Conservation (phyloP, 306 rosid genomes). For the Sophora flavescens region DNA sequence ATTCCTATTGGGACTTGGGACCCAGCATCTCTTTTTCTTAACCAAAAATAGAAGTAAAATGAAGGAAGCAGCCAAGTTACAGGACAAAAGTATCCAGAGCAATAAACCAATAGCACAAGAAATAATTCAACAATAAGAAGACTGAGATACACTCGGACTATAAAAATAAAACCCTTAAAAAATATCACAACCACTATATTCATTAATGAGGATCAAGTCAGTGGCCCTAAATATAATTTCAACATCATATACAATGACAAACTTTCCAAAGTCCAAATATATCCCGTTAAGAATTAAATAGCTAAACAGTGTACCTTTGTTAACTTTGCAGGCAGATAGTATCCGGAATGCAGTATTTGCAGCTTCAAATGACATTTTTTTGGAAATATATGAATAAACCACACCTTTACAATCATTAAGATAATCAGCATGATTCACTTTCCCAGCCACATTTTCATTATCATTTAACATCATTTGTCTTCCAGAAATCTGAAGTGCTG, state of each 20-base stretch:
- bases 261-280: constrained; percentile 28
- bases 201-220: constrained; percentile 10
- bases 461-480: constrained; percentile 61
- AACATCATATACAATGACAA: constrained; percentile 22
- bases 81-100: background rate
- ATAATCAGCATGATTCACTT: constrained; percentile 65
- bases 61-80: background rate
- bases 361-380: constrained; percentile 66
- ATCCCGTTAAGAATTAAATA: constrained; percentile 1
- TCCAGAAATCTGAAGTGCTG: constrained; percentile 87
- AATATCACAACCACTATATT: background rate
- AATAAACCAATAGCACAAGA: constrained; percentile 26
- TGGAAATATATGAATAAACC: constrained; percentile 90
- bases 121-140: constrained; percentile 5
- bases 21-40: background rate
- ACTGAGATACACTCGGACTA: background rate
- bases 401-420: constrained; percentile 91
- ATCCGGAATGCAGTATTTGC: constrained; percentile 82
- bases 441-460: constrained; percentile 63
- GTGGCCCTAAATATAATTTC: background rate
- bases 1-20: background rate
- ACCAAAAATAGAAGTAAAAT: constrained; percentile 17
- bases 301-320: constrained; percentile 71
- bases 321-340: constrained; percentile 95
- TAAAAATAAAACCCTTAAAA: background rate